Evolutionary conservation across 495 filamentous ascomycete genomes (phyloP).

Genomic region (Hypoxylon fuscum): DNA sequence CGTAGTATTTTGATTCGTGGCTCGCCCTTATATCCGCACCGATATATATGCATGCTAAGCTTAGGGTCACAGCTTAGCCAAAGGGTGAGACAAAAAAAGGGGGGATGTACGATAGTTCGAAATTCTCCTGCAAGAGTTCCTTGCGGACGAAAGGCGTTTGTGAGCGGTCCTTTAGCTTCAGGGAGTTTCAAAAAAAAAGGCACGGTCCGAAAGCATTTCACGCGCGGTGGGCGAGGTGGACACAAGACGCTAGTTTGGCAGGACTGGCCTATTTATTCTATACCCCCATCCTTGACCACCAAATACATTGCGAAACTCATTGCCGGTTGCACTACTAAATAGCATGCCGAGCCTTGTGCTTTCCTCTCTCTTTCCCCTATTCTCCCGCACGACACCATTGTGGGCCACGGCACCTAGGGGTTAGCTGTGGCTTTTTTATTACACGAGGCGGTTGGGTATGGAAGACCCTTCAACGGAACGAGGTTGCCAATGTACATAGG

Average conservation of each 20-base stretch:
- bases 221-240: constrained; percentile 12
- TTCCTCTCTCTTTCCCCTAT: too few relatives aligned
- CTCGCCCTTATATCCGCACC: constrained; percentile 19
- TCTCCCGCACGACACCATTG: too few relatives aligned
- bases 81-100: constrained; percentile 14
- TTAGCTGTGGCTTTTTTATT: constrained; percentile 14
- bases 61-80: constrained; percentile 14
- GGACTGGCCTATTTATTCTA: too few relatives aligned
- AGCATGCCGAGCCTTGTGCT: too few relatives aligned
- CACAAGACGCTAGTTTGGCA: constrained; percentile 5
- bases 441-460: constrained; percentile 16
- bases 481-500: constrained; percentile 35
- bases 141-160: constrained; percentile 28
- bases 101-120: constrained; percentile 31
- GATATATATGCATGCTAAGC: constrained; percentile 40
- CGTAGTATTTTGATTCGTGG: constrained; percentile 26
- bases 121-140: constrained; percentile 4
- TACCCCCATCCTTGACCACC: too few relatives aligned
- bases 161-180: constrained; percentile 5
- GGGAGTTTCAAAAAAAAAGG: constrained; percentile 15
- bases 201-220: constrained; percentile 16
- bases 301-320: too few relatives aligned
- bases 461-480: constrained; percentile 31
- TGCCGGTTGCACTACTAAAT: too few relatives aligned
- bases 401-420: too few relatives aligned